These are phyloP conservation scores for Leptographium flavum DNA, from an alignment of 2,329 filamentous ascomycete species.

Conservation along the genomic window DNA sequence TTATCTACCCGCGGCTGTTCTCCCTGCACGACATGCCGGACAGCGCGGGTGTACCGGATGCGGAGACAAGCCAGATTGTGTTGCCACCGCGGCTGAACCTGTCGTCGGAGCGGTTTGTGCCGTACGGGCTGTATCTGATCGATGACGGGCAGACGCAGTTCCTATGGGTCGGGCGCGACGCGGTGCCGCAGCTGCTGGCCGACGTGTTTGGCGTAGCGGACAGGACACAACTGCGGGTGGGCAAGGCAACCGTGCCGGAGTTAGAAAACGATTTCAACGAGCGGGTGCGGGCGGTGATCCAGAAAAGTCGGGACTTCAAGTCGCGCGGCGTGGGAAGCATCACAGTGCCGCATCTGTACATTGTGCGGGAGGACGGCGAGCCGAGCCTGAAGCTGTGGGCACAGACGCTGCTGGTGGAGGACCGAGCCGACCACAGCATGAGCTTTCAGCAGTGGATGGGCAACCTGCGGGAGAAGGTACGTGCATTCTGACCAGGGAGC, in stretches of 20 bases:
- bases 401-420: slow-evolving; percentile 88
- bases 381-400: slow-evolving; percentile 93
- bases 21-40: slow-evolving; percentile 95
- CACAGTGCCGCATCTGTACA: slow-evolving; percentile 79
- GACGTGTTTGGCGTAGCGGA: slow-evolving; percentile 88
- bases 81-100: slow-evolving; percentile 77
- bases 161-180: slow-evolving; percentile 87
- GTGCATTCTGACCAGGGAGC: neutral
- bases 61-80: slow-evolving; percentile 74
- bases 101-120: slow-evolving; percentile 72
- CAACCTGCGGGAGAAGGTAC: slow-evolving; percentile 83
- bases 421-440: slow-evolving; percentile 84
- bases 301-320: slow-evolving; percentile 82
- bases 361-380: slow-evolving; percentile 91
- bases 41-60: slow-evolving; percentile 72
- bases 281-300: slow-evolving; percentile 73
- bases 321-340: slow-evolving; percentile 85
- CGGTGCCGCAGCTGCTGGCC: slow-evolving; percentile 71
- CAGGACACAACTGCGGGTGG: slow-evolving; percentile 71
- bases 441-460: slow-evolving; percentile 92
- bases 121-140: slow-evolving; percentile 88
- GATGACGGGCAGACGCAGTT: slow-evolving; percentile 97
- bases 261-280: slow-evolving; percentile 96
- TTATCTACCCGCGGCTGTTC: slow-evolving; percentile 77
- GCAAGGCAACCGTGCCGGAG: slow-evolving; percentile 76